Base-by-base conservation (phyloP, 257 asterid species). In the Forsythia viridissima region DNA sequence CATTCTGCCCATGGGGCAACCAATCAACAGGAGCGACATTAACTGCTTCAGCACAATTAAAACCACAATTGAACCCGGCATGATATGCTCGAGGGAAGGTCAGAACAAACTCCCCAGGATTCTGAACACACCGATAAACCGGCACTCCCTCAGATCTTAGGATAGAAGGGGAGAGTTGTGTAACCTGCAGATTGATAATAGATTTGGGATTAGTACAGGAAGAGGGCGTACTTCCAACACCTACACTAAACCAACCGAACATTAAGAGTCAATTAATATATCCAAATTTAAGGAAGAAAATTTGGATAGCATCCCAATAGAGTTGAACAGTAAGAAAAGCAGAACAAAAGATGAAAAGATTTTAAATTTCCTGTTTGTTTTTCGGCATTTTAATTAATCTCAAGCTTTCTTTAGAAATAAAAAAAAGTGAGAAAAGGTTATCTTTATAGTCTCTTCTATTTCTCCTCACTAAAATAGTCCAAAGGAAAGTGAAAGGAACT, bases 51-150 rank as follows among this genome's bases (percentile, higher is more conserved):
- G 99, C 99, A 87, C 99, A 95, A 82, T 93, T 95, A 78, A 95
- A 95, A 76, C 99, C 99, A 66, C 89, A 82, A 83, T 93, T 96
- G 83, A 96, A 96, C 78, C 99, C 99, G 41, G 99, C 97, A 88
- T 96, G 99, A 82, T 96, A 96, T 73, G 99, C 97, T 81, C 99
- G 91, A 79, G 99, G 99, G 89, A 96, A 93, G 30, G 99, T 96
- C 90, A 96, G 84, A 70, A 96, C 91, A 84, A 93, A 96, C 82
- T 96, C 99, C 77, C 99, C 98, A 72, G 97, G 86, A 81, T 90
- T 93, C 85, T 96, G 99, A 76, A 89, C 90, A 86, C 97, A 91
- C 71, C 97, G 94, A 87, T 91, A 96, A 76, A 93, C 97, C 59
- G 97, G 97, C 42, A 93, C 98, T 65, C 97, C 98, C 80, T 93